Evolutionary conservation across 305 asterid genomes (phyloP).

Genomic region (Ruellia speciosa): DNA sequence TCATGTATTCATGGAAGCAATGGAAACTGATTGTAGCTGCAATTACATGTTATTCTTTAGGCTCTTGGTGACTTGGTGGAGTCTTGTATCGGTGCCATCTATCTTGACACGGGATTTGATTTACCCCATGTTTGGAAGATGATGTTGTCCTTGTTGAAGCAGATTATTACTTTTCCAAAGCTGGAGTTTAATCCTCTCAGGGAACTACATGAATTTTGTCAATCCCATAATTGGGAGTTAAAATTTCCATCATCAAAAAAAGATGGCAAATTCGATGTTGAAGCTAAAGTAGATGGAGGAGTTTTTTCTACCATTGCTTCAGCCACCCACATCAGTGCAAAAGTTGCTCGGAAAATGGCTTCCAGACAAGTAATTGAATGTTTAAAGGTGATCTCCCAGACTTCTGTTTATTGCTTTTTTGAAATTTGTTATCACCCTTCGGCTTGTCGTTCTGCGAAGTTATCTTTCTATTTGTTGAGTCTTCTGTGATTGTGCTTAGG

Average conservation of each 20-base stretch:
- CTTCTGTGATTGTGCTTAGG: too few species aligned
- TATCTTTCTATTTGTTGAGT: too few species aligned
- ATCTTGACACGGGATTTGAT: slow-evolving; percentile 75
- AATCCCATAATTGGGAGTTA: slow-evolving; percentile 47
- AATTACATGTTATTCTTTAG: slow-evolving; percentile 34
- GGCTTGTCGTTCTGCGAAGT: background rate
- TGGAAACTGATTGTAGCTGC: slow-evolving; percentile 23
- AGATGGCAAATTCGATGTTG: slow-evolving; percentile 40
- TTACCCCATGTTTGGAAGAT: slow-evolving; percentile 59
- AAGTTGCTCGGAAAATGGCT: slow-evolving; percentile 54
- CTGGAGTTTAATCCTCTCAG: slow-evolving; percentile 60
- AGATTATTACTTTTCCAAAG: slow-evolving; percentile 50
- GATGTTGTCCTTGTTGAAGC: slow-evolving; percentile 62
- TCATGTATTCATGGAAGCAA: slow-evolving; percentile 21
- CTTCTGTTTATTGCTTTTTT: background rate
- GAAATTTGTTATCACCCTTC: background rate
- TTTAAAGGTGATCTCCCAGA: slow-evolving; percentile 51
- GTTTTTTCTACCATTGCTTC: slow-evolving; percentile 30
- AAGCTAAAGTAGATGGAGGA: slow-evolving; percentile 44
- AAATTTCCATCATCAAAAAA: slow-evolving; percentile 35
- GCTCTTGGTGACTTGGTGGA: slow-evolving; percentile 93
- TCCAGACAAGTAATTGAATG: slow-evolving; percentile 34
- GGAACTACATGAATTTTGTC: slow-evolving; percentile 78
- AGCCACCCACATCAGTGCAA: slow-evolving; percentile 45
- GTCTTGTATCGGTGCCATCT: slow-evolving; percentile 81